Conservation (phyloP, 257 asterid species). For the Nicotiana obtusifolia region DNA sequence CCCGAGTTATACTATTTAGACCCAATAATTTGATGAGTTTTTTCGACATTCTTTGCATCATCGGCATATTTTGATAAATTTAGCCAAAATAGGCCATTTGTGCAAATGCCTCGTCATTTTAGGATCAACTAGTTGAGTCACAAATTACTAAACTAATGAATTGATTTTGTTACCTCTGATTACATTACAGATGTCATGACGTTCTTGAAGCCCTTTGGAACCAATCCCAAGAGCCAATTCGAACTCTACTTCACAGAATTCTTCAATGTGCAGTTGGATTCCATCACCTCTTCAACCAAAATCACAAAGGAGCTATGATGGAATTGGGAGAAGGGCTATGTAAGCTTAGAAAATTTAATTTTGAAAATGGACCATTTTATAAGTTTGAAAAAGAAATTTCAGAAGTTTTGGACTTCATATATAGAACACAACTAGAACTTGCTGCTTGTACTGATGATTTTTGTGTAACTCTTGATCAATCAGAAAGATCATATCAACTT, state of each 20-base stretch:
- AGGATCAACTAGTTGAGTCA: no score
- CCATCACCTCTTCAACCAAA: constrained; percentile 85
- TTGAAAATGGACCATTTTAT: constrained; percentile 66
- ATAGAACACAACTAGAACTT: constrained; percentile 66
- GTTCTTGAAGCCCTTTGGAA: constrained; percentile 73
- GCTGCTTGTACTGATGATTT: constrained; percentile 79
- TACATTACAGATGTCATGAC: constrained; percentile 67
- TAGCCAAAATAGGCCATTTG: not conserved
- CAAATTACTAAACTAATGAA: not conserved
- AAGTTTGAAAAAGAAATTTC: constrained; percentile 67
- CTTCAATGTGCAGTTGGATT: constrained; percentile 83
- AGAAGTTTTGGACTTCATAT: constrained; percentile 61
- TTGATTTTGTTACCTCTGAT: not conserved
- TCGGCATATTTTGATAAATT: not conserved
- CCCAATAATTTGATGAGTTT: no score
- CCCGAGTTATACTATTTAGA: not conserved
- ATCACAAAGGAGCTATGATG: constrained; percentile 93
- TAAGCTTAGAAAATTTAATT: constrained; percentile 71
- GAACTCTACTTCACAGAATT: constrained; percentile 65
- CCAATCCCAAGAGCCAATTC: constrained; percentile 49
- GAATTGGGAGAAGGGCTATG: constrained; percentile 90
- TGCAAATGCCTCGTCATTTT: no score
- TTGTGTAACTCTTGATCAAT: constrained; percentile 69
- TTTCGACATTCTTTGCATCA: no score
- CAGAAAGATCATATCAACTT: constrained; percentile 84